These are phyloP conservation scores for Dioscorea zingiberensis DNA, from an alignment of 106 monocot species.

Conservation along the genomic window DNA sequence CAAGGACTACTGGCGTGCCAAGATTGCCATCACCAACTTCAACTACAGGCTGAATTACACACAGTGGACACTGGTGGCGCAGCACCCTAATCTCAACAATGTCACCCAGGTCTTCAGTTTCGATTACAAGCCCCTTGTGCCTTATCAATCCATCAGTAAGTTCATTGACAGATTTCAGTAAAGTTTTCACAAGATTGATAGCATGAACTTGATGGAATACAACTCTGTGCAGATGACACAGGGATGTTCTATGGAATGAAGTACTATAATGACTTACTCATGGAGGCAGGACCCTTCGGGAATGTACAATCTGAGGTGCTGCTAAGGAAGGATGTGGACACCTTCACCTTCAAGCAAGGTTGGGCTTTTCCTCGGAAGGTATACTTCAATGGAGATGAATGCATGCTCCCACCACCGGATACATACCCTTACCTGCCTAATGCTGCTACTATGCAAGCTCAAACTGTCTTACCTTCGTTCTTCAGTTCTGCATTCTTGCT, in stretches of 20 bases:
- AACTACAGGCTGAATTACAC: constrained; percentile 72
- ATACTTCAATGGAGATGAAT: constrained; percentile 86
- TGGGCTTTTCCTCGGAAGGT: constrained; percentile 75
- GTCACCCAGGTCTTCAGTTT: constrained; percentile 73
- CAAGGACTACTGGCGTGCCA: constrained; percentile 74
- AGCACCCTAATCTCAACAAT: constrained; percentile 71
- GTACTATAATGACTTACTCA: constrained; percentile 68
- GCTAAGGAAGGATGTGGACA: constrained; percentile 38
- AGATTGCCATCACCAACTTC: constrained; percentile 76
- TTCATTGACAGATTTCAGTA: neutral
- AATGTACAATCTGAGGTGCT: constrained; percentile 77
- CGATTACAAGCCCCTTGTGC: constrained; percentile 56
- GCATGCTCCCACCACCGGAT: constrained; percentile 63
- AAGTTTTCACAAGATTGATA: neutral
- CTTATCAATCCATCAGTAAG: constrained; percentile 77
- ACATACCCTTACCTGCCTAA: constrained; percentile 61
- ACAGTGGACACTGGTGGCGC: constrained; percentile 65
- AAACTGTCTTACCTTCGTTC: neutral
- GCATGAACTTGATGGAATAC: neutral
- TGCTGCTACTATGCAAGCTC: constrained; percentile 19
- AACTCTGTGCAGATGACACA: constrained; percentile 44
- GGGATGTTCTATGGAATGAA: constrained; percentile 76
- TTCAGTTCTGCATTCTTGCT: constrained; percentile 3
- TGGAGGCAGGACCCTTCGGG: constrained; percentile 64
- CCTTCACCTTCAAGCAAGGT: constrained; percentile 63